These are phyloP conservation scores for Sabuloglossum arenarium DNA, from an alignment of 495 filamentous ascomycete species.

Conservation along the genomic window DNA sequence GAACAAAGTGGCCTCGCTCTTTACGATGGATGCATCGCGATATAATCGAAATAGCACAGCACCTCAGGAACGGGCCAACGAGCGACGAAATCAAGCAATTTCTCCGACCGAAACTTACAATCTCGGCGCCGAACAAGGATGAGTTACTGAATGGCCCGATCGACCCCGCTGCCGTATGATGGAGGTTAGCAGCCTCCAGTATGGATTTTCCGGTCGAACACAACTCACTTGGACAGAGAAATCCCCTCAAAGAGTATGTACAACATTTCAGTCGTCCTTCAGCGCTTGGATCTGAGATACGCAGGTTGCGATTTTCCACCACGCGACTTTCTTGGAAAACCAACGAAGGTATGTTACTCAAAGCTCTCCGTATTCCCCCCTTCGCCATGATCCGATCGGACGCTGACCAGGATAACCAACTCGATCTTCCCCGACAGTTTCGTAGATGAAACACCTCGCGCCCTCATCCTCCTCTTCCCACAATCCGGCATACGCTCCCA, in stretches of 20 bases:
- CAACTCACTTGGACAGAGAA: not conserved
- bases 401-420: not conserved
- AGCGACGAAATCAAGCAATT: not conserved
- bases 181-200: slow-evolving; percentile 1
- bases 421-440: not conserved
- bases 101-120: not conserved
- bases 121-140: not conserved
- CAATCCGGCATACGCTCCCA: not conserved
- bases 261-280: not conserved
- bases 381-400: not conserved
- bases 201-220: not conserved
- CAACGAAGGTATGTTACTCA: slow-evolving; percentile 8
- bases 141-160: slow-evolving; percentile 7
- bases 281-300: slow-evolving; percentile 8
- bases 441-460: not conserved
- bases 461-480: not conserved
- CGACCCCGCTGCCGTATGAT: slow-evolving; percentile 7
- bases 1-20: slow-evolving; percentile 4
- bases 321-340: slow-evolving; percentile 18
- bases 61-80: not conserved
- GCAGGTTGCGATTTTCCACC: slow-evolving; percentile 23
- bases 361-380: not conserved
- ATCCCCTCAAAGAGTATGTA: not conserved
- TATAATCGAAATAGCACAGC: slow-evolving; percentile 2
- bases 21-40: slow-evolving; percentile 6